Evolutionary conservation across 1,284 basidiomycete species (phyloP).

Genomic region (Ustilago bromivora): DNA sequence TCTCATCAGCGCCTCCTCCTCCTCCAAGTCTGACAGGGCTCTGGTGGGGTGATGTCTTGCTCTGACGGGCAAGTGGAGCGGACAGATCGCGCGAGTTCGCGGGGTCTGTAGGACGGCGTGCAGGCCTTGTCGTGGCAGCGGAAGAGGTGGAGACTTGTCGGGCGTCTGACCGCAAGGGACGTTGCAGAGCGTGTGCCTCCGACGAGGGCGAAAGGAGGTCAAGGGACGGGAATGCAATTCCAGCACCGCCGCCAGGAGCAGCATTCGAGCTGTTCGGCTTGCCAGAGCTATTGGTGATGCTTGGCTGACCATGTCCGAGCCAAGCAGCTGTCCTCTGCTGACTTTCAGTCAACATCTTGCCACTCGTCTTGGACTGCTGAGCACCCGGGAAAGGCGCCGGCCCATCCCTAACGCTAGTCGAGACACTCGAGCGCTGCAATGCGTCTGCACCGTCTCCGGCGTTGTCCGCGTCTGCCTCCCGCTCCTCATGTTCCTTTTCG

Average conservation of each 20-base stretch:
- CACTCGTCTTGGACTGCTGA: conserved; percentile 1
- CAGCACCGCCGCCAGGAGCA: not conserved
- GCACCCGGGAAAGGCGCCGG: not conserved
- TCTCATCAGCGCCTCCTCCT: conserved; percentile 30
- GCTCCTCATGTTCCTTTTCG: conserved; percentile 1
- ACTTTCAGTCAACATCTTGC: conserved; percentile 22
- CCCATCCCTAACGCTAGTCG: not conserved
- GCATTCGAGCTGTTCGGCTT: conserved; percentile 5
- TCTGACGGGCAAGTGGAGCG: not conserved
- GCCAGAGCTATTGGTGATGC: not conserved
- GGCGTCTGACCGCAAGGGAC: conserved; percentile 27
- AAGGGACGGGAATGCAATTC: conserved; percentile 48
- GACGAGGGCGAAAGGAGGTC: conserved; percentile 28
- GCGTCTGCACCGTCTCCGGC: not conserved
- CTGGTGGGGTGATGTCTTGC: conserved; percentile 4
- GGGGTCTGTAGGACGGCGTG: conserved; percentile 17
- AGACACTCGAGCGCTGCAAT: not conserved
- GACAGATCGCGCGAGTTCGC: not conserved
- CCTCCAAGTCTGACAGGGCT: conserved; percentile 16
- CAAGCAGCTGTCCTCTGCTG: conserved; percentile 41
- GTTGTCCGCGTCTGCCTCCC: not conserved
- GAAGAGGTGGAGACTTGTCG: conserved; percentile 44
- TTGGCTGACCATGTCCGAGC: conserved; percentile 28
- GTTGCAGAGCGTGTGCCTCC: conserved; percentile 19
- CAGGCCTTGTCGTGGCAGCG: conserved; percentile 32